phyloP scores from a whole-genome alignment of 1,284 basidiomycete genomes.

The Microstroma glucosiphilum region DNA sequence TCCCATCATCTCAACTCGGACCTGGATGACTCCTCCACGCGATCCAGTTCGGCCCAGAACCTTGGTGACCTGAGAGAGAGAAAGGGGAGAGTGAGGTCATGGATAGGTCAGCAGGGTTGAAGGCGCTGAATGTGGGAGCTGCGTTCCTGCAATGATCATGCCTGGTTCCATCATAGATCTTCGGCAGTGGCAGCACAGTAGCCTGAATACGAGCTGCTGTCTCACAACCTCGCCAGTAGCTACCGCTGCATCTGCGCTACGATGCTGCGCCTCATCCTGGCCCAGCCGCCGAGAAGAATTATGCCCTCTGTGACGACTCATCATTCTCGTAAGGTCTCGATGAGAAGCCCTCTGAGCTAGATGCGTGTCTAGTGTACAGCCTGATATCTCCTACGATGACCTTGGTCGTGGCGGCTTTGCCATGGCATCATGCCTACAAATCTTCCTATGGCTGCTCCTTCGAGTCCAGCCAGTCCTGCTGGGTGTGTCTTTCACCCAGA shows the following conservation, averaged over 20 bases:
- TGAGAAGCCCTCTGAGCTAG: background rate
- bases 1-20: conserved; percentile 94
- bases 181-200: background rate
- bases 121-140: background rate
- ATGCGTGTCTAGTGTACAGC: background rate
- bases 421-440: background rate
- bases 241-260: too few relatives aligned
- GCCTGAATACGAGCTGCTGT: background rate
- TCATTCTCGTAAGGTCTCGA: too few relatives aligned
- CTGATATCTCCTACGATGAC: background rate
- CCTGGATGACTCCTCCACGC: conserved; percentile 98
- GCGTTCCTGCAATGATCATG: background rate
- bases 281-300: too few relatives aligned
- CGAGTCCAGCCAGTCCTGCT: background rate
- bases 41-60: conserved; percentile 98
- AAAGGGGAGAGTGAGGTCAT: background rate
- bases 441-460: background rate
- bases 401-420: background rate
- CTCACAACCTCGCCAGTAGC: background rate
- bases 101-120: conserved; percentile 1
- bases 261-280: too few relatives aligned
- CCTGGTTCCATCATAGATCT: background rate
- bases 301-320: too few relatives aligned
- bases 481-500: background rate
- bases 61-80: conserved; percentile 55